A percentile compares a stretch with the other conserved stretches of the same genome.
phyloP scores from a whole-genome alignment of 1,284 basidiomycete species.

The Peniophora sp. region DNA sequence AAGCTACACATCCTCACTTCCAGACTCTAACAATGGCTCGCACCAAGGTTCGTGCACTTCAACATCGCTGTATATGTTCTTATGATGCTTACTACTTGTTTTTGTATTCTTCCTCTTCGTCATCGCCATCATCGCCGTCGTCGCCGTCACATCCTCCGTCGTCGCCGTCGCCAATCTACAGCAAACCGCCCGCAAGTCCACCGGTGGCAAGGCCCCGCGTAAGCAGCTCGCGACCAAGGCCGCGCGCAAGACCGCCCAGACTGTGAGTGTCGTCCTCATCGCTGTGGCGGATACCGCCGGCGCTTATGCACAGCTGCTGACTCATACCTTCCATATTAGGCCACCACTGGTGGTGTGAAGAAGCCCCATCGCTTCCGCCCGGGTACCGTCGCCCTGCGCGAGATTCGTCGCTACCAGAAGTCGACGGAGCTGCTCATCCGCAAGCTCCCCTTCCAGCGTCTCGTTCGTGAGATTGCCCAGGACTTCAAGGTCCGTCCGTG shows the following conservation, averaged over 20 bases:
- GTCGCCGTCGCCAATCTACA: slow-evolving; percentile 25
- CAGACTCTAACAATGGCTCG: slow-evolving; percentile 50
- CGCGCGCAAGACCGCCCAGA: slow-evolving; percentile 70
- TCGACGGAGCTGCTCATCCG: slow-evolving; percentile 93
- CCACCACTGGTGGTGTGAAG: slow-evolving; percentile 93
- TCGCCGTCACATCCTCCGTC: slow-evolving; percentile 8
- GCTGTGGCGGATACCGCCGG: slow-evolving; percentile 12
- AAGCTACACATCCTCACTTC: slow-evolving; percentile 11
- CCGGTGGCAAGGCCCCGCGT: slow-evolving; percentile 77
- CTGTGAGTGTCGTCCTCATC: slow-evolving; percentile 39
- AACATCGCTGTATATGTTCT: slow-evolving; percentile 2
- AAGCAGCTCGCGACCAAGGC: slow-evolving; percentile 92
- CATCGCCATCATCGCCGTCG: background rate
- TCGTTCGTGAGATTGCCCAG: slow-evolving; percentile 95
- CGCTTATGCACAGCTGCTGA: slow-evolving; percentile 4
- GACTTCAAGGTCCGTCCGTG: slow-evolving; percentile 77
- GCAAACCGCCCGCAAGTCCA: slow-evolving; percentile 82
- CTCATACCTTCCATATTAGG: slow-evolving; percentile 25
- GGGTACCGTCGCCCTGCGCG: slow-evolving; percentile 96
- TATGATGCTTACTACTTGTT: background rate
- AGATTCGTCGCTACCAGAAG: slow-evolving; percentile 97
- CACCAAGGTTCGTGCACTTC: slow-evolving; percentile 49
- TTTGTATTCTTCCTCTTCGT: too few species aligned
- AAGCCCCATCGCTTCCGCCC: slow-evolving; percentile 97
- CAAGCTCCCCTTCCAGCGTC: slow-evolving; percentile 93